Evolutionary conservation across 2,329 filamentous ascomycete genomes (phyloP), one percentile per base, ranked within the genome.

Genomic region (Elsinoe perseae): DNA sequence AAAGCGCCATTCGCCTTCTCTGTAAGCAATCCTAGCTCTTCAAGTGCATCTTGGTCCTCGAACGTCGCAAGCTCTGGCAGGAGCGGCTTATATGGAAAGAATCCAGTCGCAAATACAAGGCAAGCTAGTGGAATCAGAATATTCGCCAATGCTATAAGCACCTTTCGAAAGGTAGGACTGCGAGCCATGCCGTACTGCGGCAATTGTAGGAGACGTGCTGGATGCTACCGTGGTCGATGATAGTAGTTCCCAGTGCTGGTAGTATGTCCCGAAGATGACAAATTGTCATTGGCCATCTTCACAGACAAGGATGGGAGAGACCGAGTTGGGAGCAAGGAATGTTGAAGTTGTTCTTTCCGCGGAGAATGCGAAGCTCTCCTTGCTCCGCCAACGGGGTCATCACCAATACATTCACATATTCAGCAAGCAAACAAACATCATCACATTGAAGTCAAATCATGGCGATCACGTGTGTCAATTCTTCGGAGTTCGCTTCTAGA

Each of bases 81-180:
- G 62, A 95, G 86, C 2, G 93, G 90, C 68, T 98, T 98, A 73
- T 97, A 96, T 6, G 93, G 93, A 67, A 98, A 98, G 78, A 98
- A 98, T 12, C 93, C 92, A 28, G 83, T 82, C 23, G 88, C 91
- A 70, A 97, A 97, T 61, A 86, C 65, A 18, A 77, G 64, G 48
- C 76, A 70, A 46, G 89, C 85, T 56, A 86, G 67, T 2, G 88
- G 87, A 43, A 95, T 82, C 59, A 95, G 72, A 28, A 90, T 57
- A 70, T 96, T 95, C 65, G 89, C 85, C 61, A 82, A 71, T 53
- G 80, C 68, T 59, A 90, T 80, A 58, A 74, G 64, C 2, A 59
- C 50, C n/a, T 38, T 27, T 14, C 57, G 57, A 8, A 32, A 9
- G 16, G 27, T 9, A 12, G 30, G 34, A 20, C 18, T 36, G 23